phyloP scores from a whole-genome alignment of 2,329 filamentous ascomycete genomes.

The Xylaria sp. region DNA sequence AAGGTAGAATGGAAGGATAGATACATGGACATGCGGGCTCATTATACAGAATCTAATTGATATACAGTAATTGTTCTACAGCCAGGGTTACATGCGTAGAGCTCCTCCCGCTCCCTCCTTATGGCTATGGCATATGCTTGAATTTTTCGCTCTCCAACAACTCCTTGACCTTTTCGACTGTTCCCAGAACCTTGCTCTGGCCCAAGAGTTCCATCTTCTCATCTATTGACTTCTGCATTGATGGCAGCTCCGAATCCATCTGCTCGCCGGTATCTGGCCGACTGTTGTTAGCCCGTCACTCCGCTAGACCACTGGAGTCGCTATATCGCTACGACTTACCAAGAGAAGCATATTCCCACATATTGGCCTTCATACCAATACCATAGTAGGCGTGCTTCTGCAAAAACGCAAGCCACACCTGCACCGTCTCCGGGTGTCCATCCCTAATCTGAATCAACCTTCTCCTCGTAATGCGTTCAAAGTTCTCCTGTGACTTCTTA shows the following conservation, averaged over 20 bases:
- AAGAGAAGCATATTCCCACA: constrained; percentile 83
- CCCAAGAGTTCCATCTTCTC: constrained; percentile 63
- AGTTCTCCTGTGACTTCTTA: constrained; percentile 98
- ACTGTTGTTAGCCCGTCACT: constrained; percentile 22
- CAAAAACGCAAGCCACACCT: constrained; percentile 90
- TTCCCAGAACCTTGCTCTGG: constrained; percentile 55
- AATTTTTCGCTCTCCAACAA: constrained; percentile 59
- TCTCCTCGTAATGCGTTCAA: constrained; percentile 86
- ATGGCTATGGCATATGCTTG: constrained; percentile 43
- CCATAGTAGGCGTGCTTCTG: constrained; percentile 92
- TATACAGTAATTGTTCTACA: constrained; percentile 33
- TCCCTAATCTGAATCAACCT: constrained; percentile 92
- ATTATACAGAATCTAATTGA: constrained; percentile 19
- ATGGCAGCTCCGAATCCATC: constrained; percentile 48
- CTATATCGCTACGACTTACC: constrained; percentile 53
- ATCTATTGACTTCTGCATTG: constrained; percentile 49
- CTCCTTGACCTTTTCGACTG: constrained; percentile 62
- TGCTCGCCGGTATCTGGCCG: constrained; percentile 54
- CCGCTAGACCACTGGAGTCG: background rate
- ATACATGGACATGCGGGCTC: background rate
- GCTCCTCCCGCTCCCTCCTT: constrained; percentile 27
- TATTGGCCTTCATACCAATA: constrained; percentile 98
- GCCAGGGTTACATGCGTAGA: constrained; percentile 22
- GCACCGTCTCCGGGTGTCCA: constrained; percentile 84
- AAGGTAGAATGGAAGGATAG: background rate